Evolutionary conservation across 768 basidiomycete genomes (phyloP).

Genomic region (Baorangia bicolor): DNA sequence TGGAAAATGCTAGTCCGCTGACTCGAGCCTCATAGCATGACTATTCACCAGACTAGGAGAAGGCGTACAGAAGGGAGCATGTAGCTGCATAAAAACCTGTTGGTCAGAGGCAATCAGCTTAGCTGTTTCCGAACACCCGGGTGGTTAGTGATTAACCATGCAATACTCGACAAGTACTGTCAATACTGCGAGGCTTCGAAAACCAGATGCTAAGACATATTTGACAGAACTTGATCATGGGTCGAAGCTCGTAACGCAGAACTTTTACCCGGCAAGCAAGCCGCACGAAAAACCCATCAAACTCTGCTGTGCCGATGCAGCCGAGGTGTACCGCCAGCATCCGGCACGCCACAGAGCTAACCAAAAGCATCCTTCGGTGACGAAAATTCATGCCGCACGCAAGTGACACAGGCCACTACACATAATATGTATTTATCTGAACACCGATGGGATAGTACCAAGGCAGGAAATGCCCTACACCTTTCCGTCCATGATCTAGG

Average conservation of each 20-base stretch:
- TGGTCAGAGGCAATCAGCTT: neutral
- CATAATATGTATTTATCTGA: neutral
- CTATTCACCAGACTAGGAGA: neutral
- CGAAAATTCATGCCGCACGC: neutral
- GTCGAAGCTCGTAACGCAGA: neutral
- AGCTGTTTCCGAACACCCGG: neutral
- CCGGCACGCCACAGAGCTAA: neutral
- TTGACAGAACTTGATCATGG: neutral
- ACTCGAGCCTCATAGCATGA: neutral
- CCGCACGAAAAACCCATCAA: neutral
- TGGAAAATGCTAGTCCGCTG: too few relatives aligned
- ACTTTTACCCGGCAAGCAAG: neutral
- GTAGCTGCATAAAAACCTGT: neutral
- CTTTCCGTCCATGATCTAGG: slow-evolving; percentile 24
- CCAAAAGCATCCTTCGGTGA: neutral
- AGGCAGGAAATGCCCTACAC: slow-evolving; percentile 4
- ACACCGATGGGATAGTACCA: neutral
- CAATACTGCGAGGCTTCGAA: neutral
- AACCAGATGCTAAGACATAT: neutral
- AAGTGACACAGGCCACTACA: neutral
- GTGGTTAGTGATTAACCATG: neutral
- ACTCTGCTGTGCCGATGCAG: neutral
- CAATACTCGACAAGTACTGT: neutral
- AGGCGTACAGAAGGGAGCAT: neutral
- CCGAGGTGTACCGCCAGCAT: neutral